phyloP scores from a whole-genome alignment of 305 asterid genomes.

The Plantago lanceolata region DNA sequence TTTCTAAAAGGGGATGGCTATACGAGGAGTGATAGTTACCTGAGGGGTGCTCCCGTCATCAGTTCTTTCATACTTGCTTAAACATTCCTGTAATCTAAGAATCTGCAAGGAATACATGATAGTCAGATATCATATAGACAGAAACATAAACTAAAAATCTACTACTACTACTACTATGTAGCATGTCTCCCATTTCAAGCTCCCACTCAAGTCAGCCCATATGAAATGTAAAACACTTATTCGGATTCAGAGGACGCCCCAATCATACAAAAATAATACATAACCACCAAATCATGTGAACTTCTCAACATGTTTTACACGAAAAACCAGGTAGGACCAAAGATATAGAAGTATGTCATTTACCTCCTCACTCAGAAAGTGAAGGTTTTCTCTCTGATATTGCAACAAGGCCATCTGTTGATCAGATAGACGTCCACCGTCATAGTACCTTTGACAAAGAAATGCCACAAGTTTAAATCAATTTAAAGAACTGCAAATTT shows the following conservation, averaged over 20 bases:
- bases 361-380: constrained; percentile 98
- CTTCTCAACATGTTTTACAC: constrained; percentile 11
- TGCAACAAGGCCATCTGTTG: constrained; percentile 99
- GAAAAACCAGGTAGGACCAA: constrained; percentile 15
- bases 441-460: constrained; percentile 68
- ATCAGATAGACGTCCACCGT: constrained; percentile 92
- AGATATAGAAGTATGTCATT: constrained; percentile 6
- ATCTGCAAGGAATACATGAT: constrained; percentile 50
- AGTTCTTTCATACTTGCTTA: constrained; percentile 86
- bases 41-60: constrained; percentile 87
- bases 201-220: constrained; percentile 13
- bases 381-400: constrained; percentile 95
- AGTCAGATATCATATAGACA: constrained; percentile 15
- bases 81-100: constrained; percentile 87
- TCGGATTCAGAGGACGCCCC: constrained; percentile 17
- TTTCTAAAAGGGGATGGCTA: no score
- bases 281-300: constrained; percentile 6
- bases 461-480: constrained; percentile 11
- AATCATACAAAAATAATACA: constrained; percentile 7
- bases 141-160: constrained; percentile 12
- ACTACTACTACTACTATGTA: constrained; percentile 13
- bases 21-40: constrained; percentile 47
- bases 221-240: constrained; percentile 18
- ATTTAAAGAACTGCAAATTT: constrained; percentile 6
- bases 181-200: constrained; percentile 18